These are phyloP conservation scores for Plectosphaerella plurivora DNA, from an alignment of 2,329 filamentous ascomycete species.

Conservation along the genomic window DNA sequence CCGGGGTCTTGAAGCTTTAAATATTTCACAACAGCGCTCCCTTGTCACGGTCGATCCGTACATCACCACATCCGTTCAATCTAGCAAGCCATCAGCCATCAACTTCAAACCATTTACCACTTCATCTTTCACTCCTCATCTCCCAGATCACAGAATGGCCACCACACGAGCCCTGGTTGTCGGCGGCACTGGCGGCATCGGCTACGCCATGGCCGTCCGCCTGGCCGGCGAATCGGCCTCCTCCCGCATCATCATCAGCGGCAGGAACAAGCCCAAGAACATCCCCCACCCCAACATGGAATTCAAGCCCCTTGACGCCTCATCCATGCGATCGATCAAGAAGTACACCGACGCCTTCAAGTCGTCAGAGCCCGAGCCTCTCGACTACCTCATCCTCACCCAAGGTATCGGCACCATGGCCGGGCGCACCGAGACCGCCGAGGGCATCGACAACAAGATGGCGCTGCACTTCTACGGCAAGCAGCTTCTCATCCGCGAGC, in stretches of 20 bases:
- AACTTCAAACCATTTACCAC: too few relatives aligned
- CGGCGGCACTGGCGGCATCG: conserved; percentile 29
- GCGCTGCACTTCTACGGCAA: conserved; percentile 41
- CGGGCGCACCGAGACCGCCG: conserved; percentile 32
- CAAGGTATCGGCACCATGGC: conserved; percentile 30
- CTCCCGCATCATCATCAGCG: conserved; percentile 25
- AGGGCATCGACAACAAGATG: conserved; percentile 40
- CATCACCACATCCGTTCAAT: too few relatives aligned
- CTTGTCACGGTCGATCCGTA: too few relatives aligned
- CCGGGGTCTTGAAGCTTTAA: too few relatives aligned
- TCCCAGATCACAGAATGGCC: background rate
- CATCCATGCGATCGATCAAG: conserved; percentile 27
- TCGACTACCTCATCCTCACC: conserved; percentile 33
- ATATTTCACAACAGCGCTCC: too few relatives aligned
- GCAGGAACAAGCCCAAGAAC: conserved; percentile 21
- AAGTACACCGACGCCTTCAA: conserved; percentile 23
- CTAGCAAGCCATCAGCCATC: too few relatives aligned
- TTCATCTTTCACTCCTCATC: too few relatives aligned
- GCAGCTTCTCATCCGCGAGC: conserved; percentile 35
- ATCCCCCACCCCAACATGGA: conserved; percentile 25
- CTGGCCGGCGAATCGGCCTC: conserved; percentile 19
- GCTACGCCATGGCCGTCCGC: conserved; percentile 29
- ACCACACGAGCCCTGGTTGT: conserved; percentile 23
- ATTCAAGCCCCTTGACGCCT: conserved; percentile 25
- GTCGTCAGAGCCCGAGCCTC: conserved; percentile 14